A percentile compares a stretch with the other conserved stretches of the same genome.
These are phyloP conservation scores for Phytophthora kernoviae DNA, from an alignment of 352 stramenopile species.

Conservation along the genomic window DNA sequence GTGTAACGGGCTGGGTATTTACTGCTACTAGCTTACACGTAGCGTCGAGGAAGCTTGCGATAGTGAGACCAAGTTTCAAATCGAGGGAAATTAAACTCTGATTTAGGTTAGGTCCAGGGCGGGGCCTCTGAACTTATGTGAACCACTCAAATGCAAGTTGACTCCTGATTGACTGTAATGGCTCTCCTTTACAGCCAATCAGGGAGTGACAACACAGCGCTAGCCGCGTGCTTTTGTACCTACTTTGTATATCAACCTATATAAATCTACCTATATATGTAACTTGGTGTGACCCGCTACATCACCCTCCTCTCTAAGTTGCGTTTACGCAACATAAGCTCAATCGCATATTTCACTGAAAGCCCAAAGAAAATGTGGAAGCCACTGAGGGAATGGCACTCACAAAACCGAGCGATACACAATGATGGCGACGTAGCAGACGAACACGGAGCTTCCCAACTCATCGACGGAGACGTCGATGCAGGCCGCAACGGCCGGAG, in stretches of 20 bases:
- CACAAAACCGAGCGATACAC: not conserved
- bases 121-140: no score
- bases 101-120: no score
- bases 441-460: not conserved
- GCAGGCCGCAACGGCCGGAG: no score
- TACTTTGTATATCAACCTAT: not conserved
- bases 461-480: not conserved
- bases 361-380: slow-evolving; percentile 7
- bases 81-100: no score
- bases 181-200: no score
- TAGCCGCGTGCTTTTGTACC: not conserved
- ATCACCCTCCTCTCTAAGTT: slow-evolving; percentile 20
- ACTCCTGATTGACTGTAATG: no score
- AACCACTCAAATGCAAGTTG: no score
- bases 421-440: not conserved
- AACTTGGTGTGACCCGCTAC: slow-evolving; percentile 12
- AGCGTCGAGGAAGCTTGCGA: not conserved
- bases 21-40: no score
- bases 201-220: no score
- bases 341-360: not conserved
- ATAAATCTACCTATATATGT: slow-evolving; percentile 7
- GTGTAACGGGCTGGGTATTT: no score
- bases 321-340: slow-evolving; percentile 6
- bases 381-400: not conserved
- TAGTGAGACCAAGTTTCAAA: not conserved